Evolutionary conservation across 148 eudicot genomes (phyloP), one percentile per base, ranked within the genome.

Genomic region (Arctostaphylos glauca): DNA sequence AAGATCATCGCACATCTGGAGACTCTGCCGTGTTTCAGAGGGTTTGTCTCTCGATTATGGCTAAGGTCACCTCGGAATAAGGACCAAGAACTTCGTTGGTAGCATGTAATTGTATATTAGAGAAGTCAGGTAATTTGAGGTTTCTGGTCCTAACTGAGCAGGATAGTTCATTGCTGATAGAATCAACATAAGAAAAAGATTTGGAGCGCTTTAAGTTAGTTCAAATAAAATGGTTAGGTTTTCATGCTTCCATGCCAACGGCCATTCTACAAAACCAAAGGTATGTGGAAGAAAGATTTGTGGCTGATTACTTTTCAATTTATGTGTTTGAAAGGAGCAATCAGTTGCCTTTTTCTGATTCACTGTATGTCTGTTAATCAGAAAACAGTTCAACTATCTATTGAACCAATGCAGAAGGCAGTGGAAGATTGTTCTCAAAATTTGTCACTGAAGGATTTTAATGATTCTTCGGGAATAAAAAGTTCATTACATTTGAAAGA

Each of bases 31-130:
- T 83, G 90, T 89, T 83, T 94, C 93, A 25, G 91, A 62, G 85
- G 96, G 99, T 72, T 86, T 94, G 76, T 92, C 94, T 12, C 84
- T 96, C 83, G 99, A 96, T 82, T 94, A 96, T 85, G 99, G 98
- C 99, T 96, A 94, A 96, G 72, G 64, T 85, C 71, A 41, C 84
- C 83, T 31, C 81, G 52, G 18, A 60, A 73, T 54, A 59, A 78
- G 23, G 79, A 49, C 76, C 76, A 53, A 60, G 86, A 85, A 15
- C 9, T 14, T 76, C 46, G 31, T 41, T 31, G 41, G 83, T 82
- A 83, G 84, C 67, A 62, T 79, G 81, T 66, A 59, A 82, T 81
- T 81, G 70, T 77, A 83, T 49, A 21, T 50, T 74, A 73, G 68
- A 64, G 38, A 60, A 59, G 75, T 59, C 43, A 23, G 81, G 18